Conservation (phyloP, 2,329 filamentous ascomycete genomes). For the Calonectria multiphialidica region DNA sequence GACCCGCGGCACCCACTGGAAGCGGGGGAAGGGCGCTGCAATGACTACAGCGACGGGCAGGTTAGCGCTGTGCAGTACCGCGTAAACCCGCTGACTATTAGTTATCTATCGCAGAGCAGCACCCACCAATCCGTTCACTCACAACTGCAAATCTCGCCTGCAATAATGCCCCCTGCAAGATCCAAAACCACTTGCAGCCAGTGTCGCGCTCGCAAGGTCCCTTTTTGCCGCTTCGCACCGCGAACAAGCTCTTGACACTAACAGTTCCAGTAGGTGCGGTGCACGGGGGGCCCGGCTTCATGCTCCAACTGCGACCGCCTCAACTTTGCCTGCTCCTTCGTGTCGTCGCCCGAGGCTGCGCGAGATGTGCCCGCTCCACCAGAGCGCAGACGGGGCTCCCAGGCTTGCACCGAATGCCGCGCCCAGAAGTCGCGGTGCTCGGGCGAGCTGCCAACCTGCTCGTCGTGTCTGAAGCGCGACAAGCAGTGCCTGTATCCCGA, state of each 20-base stretch:
- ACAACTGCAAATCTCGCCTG: background rate
- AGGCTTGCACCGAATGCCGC: slow-evolving; percentile 58
- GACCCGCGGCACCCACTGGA: background rate
- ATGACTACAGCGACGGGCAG: background rate
- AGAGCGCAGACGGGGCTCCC: slow-evolving; percentile 55
- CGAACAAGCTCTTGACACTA: background rate
- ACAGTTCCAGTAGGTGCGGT: slow-evolving; percentile 54
- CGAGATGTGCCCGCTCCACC: slow-evolving; percentile 33
- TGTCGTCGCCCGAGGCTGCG: slow-evolving; percentile 40
- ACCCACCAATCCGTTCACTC: background rate
- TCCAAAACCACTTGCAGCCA: slow-evolving; percentile 15
- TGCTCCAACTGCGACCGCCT: slow-evolving; percentile 64
- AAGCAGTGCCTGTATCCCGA: slow-evolving; percentile 42
- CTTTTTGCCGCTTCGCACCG: background rate
- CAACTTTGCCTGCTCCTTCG: slow-evolving; percentile 60
- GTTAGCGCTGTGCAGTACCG: too few species aligned
- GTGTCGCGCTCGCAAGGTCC: slow-evolving; percentile 12
- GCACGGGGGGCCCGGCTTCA: slow-evolving; percentile 57
- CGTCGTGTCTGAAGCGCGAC: slow-evolving; percentile 4
- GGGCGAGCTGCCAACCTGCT: slow-evolving; percentile 52
- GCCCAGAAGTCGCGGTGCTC: slow-evolving; percentile 60
- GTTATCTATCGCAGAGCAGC: too few species aligned
- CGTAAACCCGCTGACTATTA: too few species aligned
- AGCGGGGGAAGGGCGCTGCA: background rate
- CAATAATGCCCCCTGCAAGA: slow-evolving; percentile 16